Evolutionary conservation across 331 rosid genomes (phyloP), one percentile per base, ranked within the genome.

Genomic region (Spiraea crenata): DNA sequence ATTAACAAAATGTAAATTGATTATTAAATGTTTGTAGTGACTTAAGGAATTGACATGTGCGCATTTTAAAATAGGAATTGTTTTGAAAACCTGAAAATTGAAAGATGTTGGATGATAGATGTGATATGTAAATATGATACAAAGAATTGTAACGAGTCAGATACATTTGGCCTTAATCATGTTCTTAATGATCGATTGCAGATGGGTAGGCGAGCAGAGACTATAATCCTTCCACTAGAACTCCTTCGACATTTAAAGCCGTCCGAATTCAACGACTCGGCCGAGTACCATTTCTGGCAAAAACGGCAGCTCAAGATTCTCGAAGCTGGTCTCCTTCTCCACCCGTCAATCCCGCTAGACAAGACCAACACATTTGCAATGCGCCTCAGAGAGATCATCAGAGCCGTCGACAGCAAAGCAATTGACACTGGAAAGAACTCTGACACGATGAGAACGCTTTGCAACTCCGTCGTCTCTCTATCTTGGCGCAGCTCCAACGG

Each of bases 191-290:
- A n/a, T 60, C 37, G 54, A 66, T 25, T 25, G 72, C 86, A 95
- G 99, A 75, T 82, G 76, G 97, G 95, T 31, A 85, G 87, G 76
- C 73, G 95, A 81, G 93, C 95, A 71, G 99, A 95, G 84, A 95
- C 99, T 4, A 93, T 91, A 66, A 91, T 93, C 25, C 90, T 93
- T 1, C 97, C 99, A n/a, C 70, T 93, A 63, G 99, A 95, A 75
- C 89, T 95, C 41, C 69, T 95, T 46, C 85, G 99, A 31, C 96
- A 95, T 60, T 49, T 95, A 40, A 95, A 91, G 58, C 91, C 96
- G 4, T 68, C 96, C 3, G 99, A 95, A 70, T 95, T 91, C 88
- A 95, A 65, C 58, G 96, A 95, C 73, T 80, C 91, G 34, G 76
- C 77, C 11, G 99, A 91, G 63, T 91, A 95, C 80, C 95, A 91